Conservation (phyloP, 495 filamentous ascomycete species). For the Bacidia rubella region DNA sequence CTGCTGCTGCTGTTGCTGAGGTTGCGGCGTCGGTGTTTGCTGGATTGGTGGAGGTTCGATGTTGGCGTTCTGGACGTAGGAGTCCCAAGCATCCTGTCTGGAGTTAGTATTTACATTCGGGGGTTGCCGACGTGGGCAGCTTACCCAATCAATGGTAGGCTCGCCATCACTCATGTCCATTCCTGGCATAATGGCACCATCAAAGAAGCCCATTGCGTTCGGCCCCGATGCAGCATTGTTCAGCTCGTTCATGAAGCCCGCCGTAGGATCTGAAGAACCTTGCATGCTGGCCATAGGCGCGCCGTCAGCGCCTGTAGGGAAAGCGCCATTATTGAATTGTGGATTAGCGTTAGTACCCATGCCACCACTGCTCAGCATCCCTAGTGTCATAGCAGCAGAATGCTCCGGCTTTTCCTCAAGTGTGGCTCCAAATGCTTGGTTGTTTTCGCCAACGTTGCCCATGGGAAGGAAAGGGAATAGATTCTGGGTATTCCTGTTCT, state of each 20-base stretch:
- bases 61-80: slow-evolving; percentile 37
- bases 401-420: slow-evolving; percentile 40
- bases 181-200: slow-evolving; percentile 23
- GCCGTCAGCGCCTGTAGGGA: slow-evolving; percentile 23
- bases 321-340: slow-evolving; percentile 25
- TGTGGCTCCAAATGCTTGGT: slow-evolving; percentile 15
- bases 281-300: slow-evolving; percentile 14
- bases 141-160: slow-evolving; percentile 66
- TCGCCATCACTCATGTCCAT: slow-evolving; percentile 35
- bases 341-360: slow-evolving; percentile 46
- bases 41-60: slow-evolving; percentile 23
- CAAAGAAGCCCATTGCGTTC: slow-evolving; percentile 33
- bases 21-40: background rate
- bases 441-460: slow-evolving; percentile 3
- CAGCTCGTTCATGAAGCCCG: slow-evolving; percentile 17
- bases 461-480: slow-evolving; percentile 11
- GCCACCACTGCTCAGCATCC: slow-evolving; percentile 60
- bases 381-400: slow-evolving; percentile 68
- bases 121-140: slow-evolving; percentile 15
- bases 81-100: slow-evolving; percentile 41
- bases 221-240: slow-evolving; percentile 38
- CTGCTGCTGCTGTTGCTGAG: background rate
- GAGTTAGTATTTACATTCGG: slow-evolving; percentile 18
- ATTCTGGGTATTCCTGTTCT: slow-evolving; percentile 6
- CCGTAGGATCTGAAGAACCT: slow-evolving; percentile 13